These are phyloP conservation scores for Trametes maxima DNA, from an alignment of 768 basidiomycete species.

Conservation along the genomic window DNA sequence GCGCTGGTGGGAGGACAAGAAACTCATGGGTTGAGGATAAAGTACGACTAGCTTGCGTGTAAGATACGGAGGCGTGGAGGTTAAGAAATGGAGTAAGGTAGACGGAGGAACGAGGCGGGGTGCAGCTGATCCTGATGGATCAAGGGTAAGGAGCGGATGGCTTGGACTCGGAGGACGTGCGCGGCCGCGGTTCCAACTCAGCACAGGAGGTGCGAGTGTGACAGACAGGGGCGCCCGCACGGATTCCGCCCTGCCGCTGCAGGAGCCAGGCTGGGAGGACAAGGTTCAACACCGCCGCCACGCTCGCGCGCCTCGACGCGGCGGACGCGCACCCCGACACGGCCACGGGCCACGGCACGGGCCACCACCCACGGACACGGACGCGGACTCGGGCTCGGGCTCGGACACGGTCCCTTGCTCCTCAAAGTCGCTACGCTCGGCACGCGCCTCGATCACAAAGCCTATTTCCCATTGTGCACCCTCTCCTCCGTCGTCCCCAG, in stretches of 20 bases:
- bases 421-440: conserved; percentile 18
- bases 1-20: conserved; percentile 33
- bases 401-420: background rate
- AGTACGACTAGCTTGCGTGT: conserved; percentile 21
- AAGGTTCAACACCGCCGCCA: conserved; percentile 18
- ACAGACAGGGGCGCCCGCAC: conserved; percentile 28
- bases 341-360: too few species aligned
- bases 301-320: background rate
- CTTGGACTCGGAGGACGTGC: conserved; percentile 15
- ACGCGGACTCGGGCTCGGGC: too few species aligned
- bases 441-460: conserved; percentile 17
- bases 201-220: conserved; percentile 17
- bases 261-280: conserved; percentile 2
- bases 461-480: conserved; percentile 13
- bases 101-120: conserved; percentile 17
- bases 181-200: conserved; percentile 22
- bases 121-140: conserved; percentile 24
- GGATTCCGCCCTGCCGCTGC: conserved; percentile 19
- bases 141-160: conserved; percentile 24
- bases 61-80: conserved; percentile 14
- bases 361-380: too few species aligned
- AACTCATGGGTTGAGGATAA: conserved; percentile 34
- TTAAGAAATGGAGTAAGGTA: conserved; percentile 26
- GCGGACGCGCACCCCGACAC: background rate
- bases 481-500: background rate